These are phyloP conservation scores for Phytophthora lateralis DNA, from an alignment of 352 stramenopile genomes.

Conservation along the genomic window DNA sequence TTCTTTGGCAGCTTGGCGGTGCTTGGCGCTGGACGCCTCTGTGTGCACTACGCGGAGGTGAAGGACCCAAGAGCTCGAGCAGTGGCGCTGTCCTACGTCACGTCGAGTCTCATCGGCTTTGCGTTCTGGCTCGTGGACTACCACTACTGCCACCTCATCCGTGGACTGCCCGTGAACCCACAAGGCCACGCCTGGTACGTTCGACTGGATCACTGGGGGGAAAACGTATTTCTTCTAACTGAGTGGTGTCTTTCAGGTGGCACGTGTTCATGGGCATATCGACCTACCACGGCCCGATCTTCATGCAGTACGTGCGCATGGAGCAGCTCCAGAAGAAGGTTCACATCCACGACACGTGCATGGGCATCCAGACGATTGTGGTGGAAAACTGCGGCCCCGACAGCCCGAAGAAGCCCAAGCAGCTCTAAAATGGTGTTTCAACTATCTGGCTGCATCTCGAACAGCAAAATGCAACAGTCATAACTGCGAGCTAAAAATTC, in stretches of 20 bases:
- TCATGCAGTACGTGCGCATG: constrained; percentile 88
- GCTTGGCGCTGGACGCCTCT: constrained; percentile 54
- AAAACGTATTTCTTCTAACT: constrained; percentile 1
- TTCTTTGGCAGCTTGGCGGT: constrained; percentile 71
- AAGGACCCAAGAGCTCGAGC: constrained; percentile 55
- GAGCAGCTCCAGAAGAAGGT: constrained; percentile 74
- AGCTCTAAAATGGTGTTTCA: constrained; percentile 32
- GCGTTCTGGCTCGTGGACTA: constrained; percentile 84
- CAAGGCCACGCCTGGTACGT: constrained; percentile 80
- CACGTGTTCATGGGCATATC: constrained; percentile 85
- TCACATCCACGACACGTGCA: constrained; percentile 49
- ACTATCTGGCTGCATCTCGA: constrained; percentile 3
- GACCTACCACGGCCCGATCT: constrained; percentile 79
- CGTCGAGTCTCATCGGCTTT: constrained; percentile 65
- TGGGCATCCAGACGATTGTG: constrained; percentile 75
- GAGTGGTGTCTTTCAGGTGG: constrained; percentile 49
- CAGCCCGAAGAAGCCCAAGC: constrained; percentile 38
- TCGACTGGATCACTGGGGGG: neutral
- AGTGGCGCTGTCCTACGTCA: constrained; percentile 69
- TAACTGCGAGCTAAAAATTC: neutral
- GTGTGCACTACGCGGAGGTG: constrained; percentile 65
- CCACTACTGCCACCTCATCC: constrained; percentile 70
- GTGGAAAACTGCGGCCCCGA: constrained; percentile 36
- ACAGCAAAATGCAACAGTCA: constrained; percentile 9
- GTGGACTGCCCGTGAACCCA: constrained; percentile 67